Conservation (phyloP, 345 rosid species). For the Carallia pectinifolia region DNA sequence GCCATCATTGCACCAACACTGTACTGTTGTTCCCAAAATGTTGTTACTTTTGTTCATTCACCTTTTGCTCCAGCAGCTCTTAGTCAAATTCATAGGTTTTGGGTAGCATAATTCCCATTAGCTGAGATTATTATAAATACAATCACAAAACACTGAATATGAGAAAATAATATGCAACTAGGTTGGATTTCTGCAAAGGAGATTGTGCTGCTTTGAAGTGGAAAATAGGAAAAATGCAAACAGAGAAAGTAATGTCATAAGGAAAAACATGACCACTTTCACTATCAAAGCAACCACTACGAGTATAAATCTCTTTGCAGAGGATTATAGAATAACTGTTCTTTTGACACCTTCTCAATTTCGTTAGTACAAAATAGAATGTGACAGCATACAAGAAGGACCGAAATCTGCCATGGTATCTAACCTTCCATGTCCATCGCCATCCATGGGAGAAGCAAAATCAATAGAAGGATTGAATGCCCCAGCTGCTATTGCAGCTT, state of each 20-base stretch:
- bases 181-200: background rate
- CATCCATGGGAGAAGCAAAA: conserved; percentile 97
- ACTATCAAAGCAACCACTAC: background rate
- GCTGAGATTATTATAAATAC: no score
- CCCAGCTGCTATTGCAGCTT: conserved; percentile 94
- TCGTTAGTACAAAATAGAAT: no score
- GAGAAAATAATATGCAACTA: background rate
- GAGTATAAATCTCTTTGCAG: no score
- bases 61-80: no score
- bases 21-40: no score
- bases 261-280: background rate
- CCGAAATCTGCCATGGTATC: conserved; percentile 10
- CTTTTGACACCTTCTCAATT: no score
- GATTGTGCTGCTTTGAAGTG: background rate
- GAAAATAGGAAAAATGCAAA: background rate
- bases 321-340: no score
- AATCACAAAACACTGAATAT: background rate
- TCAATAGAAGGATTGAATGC: conserved; percentile 81
- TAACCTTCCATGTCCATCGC: conserved; percentile 99
- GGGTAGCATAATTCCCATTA: no score
- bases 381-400: conserved; percentile 4
- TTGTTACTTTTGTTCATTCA: no score
- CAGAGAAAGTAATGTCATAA: background rate
- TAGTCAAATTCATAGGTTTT: no score
- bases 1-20: no score